Evolutionary conservation across 257 asterid genomes (phyloP), one percentile per base, ranked within the genome.

Genomic region (Ballota nigra): DNA sequence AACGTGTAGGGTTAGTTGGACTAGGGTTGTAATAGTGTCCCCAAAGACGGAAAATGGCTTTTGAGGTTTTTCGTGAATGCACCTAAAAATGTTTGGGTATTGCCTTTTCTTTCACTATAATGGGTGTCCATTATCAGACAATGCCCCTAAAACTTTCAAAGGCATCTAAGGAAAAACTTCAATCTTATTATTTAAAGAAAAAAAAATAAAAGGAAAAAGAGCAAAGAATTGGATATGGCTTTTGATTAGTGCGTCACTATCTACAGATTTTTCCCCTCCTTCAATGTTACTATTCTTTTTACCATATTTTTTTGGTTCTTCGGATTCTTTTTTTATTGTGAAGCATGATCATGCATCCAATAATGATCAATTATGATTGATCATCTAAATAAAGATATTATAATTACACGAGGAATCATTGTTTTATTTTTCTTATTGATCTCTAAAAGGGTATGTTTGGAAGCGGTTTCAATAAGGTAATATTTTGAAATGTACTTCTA

Each of bases 191-290:
- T 9, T 55, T 51, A 38, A 47, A 33, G 40, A 8, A 43, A 47
- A 29, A 52, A 49, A 33, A n/a, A n/a, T n/a, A 10, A 56, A 51
- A 11, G 24, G 16, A n/a, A 31, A 2, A 65, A 63, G 34, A 29
- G 52, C 15, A 26, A 47, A 19, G 43, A 63, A 62, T 68, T 49
- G 18, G 66, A 60, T 55, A n/a, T 75, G 31, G 69, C 53, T 62
- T 79, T 60, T 66, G 51, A 65, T 26, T 67, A 68, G 73, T 71
- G 80, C 61, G 57, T 75, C 75, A 70, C 69, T 58, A 58, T 74
- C 64, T 72, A 9, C 15, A 29, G 47, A 52, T 51, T 66, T 59
- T 28, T 16, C 5, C 11, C 56, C 24, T 45, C 26, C 33, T 51
- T 53, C 57, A 64, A 34, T 31, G 16, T 58, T 74, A 71, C 76